Percentiles rank a stretch among this genome's conserved stretches.
Evolutionary conservation across 306 rosid species (phyloP).

Genomic region (Castanea sativa): DNA sequence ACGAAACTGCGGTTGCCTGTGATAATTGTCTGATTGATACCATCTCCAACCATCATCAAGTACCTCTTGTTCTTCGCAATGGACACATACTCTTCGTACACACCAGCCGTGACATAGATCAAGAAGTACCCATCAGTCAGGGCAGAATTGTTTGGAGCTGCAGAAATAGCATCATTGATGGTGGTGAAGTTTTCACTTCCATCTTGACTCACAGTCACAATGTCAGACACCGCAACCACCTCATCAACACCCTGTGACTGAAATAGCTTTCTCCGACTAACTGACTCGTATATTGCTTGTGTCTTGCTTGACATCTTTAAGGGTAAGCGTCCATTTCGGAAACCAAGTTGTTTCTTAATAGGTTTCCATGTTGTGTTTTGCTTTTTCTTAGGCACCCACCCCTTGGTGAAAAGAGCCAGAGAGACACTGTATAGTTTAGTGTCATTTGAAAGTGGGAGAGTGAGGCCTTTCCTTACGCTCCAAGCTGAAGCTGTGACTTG

Average conservation of each 20-base stretch:
- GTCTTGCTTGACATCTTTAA: constrained; percentile 59
- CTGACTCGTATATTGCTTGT: constrained; percentile 56
- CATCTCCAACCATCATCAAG: constrained; percentile 84
- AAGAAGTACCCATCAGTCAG: constrained; percentile 57
- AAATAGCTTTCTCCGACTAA: constrained; percentile 58
- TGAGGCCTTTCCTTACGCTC: constrained; percentile 55
- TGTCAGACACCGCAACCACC: constrained; percentile 45
- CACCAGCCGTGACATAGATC: constrained; percentile 77
- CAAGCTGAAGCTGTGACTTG: constrained; percentile 66
- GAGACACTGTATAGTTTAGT: constrained; percentile 81
- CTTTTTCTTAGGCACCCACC: constrained; percentile 60
- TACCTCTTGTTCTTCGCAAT: constrained; percentile 65
- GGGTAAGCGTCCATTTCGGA: constrained; percentile 63
- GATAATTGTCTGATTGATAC: constrained; percentile 71
- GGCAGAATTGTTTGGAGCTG: constrained; percentile 72
- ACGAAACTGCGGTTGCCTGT: constrained; percentile 81
- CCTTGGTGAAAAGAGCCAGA: constrained; percentile 61
- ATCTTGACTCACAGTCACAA: constrained; percentile 71
- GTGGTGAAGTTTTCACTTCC: constrained; percentile 79
- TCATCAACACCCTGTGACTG: constrained; percentile 20
- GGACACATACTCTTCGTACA: constrained; percentile 66
- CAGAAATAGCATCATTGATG: constrained; percentile 71
- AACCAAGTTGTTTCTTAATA: constrained; percentile 33
- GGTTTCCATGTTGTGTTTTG: constrained; percentile 27
- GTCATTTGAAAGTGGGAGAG: constrained; percentile 60